Conservation (phyloP, 2,329 filamentous ascomycete genomes). For the Fonsecaea pedrosoi region DNA sequence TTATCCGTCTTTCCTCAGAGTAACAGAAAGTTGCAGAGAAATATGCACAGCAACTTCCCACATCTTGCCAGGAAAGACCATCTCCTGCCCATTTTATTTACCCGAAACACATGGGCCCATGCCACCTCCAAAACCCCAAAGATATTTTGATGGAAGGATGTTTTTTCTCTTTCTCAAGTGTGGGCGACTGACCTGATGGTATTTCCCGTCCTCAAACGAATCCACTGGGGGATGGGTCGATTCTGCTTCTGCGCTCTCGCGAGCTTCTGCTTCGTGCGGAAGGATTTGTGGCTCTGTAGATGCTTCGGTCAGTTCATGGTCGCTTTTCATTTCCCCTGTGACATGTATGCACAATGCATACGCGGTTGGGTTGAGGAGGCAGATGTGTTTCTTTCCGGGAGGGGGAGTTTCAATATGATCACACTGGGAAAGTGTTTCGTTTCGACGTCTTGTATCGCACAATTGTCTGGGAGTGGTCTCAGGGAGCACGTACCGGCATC, state of each 20-base stretch:
- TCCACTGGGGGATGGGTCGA: constrained; percentile 99
- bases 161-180: constrained; percentile 6
- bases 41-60: neutral
- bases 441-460: neutral
- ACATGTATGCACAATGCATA: neutral
- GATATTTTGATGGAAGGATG: no score
- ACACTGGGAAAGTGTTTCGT: neutral
- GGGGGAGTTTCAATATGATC: no score
- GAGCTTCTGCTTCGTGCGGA: constrained; percentile 99
- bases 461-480: constrained; percentile 3
- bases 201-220: constrained; percentile 96
- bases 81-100: neutral
- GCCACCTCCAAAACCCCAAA: no score
- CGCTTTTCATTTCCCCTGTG: neutral
- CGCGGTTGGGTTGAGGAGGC: neutral
- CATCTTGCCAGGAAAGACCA: neutral
- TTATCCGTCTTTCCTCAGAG: no score
- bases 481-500: constrained; percentile 59
- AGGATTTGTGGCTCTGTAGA: constrained; percentile 78
- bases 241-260: constrained; percentile 99
- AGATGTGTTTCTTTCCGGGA: no score
- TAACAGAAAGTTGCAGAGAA: neutral
- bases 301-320: neutral
- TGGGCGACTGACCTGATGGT: constrained; percentile 86
- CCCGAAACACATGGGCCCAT: no score